Conservation (phyloP, 768 basidiomycete genomes). For the Tylopilus intermedius region DNA sequence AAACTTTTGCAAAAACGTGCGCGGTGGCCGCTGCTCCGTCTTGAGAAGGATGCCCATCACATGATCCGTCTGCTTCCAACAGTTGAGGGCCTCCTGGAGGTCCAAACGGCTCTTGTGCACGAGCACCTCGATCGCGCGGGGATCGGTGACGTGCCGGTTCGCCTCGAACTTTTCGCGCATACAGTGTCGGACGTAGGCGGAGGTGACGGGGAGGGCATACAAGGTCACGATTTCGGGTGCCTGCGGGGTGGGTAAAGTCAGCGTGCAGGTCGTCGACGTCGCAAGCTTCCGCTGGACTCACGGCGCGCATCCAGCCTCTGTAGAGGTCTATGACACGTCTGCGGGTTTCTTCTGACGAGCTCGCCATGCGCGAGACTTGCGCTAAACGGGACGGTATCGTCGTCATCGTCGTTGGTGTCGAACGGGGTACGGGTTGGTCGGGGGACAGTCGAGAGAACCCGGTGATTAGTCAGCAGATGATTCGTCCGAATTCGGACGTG, state of each 20-base stretch:
- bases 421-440: background rate
- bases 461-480: constrained; percentile 16
- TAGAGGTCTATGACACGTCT: constrained; percentile 72
- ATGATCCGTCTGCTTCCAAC: constrained; percentile 87
- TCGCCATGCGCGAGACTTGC: constrained; percentile 57
- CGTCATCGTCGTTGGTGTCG: constrained; percentile 41
- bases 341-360: constrained; percentile 55
- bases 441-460: constrained; percentile 5
- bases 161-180: constrained; percentile 85
- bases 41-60: constrained; percentile 65
- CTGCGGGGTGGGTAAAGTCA: constrained; percentile 33
- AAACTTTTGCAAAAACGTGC: constrained; percentile 79
- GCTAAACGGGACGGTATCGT: constrained; percentile 92
- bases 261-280: background rate
- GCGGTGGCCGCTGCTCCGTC: constrained; percentile 39
- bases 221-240: constrained; percentile 86
- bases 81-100: constrained; percentile 91
- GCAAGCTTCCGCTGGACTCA: constrained; percentile 39
- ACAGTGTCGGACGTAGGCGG: constrained; percentile 70
- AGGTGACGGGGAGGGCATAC: constrained; percentile 78
- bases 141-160: constrained; percentile 78
- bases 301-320: constrained; percentile 89
- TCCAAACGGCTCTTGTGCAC: constrained; percentile 81
- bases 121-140: constrained; percentile 78
- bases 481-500: constrained; percentile 6